Evolutionary conservation across 139 green algal genomes (phyloP).

Genomic region (Picochlorum sp.): DNA sequence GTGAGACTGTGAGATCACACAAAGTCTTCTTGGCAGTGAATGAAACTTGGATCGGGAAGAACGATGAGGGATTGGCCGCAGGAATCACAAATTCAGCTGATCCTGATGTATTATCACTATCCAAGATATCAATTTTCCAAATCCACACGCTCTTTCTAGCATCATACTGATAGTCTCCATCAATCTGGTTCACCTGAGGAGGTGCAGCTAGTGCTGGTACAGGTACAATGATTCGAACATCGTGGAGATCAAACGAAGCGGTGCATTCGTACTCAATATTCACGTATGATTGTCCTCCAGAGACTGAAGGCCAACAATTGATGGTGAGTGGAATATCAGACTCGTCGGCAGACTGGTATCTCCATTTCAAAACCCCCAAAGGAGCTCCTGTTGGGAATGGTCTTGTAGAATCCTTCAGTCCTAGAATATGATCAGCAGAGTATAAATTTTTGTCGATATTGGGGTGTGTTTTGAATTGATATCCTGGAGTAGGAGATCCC

Average conservation of each 20-base stretch:
- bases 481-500: conserved; percentile 49
- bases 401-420: conserved; percentile 82
- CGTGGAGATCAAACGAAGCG: conserved; percentile 74
- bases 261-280: conserved; percentile 97
- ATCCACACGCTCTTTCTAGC: conserved; percentile 45
- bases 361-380: conserved; percentile 96
- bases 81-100: conserved; percentile 91
- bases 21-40: conserved; percentile 67
- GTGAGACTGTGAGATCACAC: conserved; percentile 62
- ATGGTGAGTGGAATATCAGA: conserved; percentile 52
- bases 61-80: conserved; percentile 50
- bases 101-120: conserved; percentile 78
- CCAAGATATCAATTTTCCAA: conserved; percentile 88
- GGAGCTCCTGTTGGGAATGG: conserved; percentile 82
- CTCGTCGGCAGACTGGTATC: conserved; percentile 66
- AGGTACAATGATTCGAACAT: conserved; percentile 87
- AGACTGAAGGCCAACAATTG: conserved; percentile 93
- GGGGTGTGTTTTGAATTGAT: conserved; percentile 99
- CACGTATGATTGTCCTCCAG: conserved; percentile 74
- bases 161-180: conserved; percentile 84
- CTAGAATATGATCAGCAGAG: conserved; percentile 54
- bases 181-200: conserved; percentile 36
- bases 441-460: conserved; percentile 98
- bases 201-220: conserved; percentile 30
- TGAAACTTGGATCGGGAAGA: conserved; percentile 77